Percentiles rank a stretch among this genome's conserved stretches.
These are phyloP conservation scores for Stellera chamaejasme DNA, from an alignment of 345 rosid genomes.

Conservation along the genomic window DNA sequence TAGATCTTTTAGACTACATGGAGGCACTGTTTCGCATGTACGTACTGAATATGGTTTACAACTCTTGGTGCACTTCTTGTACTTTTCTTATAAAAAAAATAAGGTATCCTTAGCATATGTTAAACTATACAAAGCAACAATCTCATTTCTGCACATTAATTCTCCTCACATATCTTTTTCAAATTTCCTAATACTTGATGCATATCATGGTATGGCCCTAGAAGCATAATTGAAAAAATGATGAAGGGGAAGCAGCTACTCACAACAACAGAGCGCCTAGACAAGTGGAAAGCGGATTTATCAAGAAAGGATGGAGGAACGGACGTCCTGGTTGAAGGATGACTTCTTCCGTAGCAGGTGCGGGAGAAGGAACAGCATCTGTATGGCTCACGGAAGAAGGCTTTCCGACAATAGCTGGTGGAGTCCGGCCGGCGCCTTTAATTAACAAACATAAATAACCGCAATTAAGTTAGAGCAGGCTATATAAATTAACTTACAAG, in stretches of 20 bases:
- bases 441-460: constrained; percentile 25
- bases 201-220: neutral
- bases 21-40: too few species aligned
- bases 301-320: constrained; percentile 44
- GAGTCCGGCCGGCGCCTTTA: constrained; percentile 18
- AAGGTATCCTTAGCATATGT: too few species aligned
- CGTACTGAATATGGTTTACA: too few species aligned
- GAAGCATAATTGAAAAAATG: too few species aligned
- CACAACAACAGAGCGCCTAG: constrained; percentile 31
- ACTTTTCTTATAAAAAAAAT: too few species aligned
- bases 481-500: neutral
- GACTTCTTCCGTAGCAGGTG: constrained; percentile 28
- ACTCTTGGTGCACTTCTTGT: too few species aligned
- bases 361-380: constrained; percentile 30
- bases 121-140: too few species aligned
- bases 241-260: constrained; percentile 17
- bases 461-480: constrained; percentile 23
- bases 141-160: too few species aligned
- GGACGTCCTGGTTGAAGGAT: constrained; percentile 24
- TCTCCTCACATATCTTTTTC: too few species aligned
- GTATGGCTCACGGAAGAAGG: constrained; percentile 18
- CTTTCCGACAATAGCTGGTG: constrained; percentile 22
- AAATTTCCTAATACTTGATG: too few species aligned
- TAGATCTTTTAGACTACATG: too few species aligned
- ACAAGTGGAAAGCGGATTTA: constrained; percentile 45